These are phyloP conservation scores for Trypanosoma caninum DNA, from an alignment of 208 protist genomes.

Conservation along the genomic window DNA sequence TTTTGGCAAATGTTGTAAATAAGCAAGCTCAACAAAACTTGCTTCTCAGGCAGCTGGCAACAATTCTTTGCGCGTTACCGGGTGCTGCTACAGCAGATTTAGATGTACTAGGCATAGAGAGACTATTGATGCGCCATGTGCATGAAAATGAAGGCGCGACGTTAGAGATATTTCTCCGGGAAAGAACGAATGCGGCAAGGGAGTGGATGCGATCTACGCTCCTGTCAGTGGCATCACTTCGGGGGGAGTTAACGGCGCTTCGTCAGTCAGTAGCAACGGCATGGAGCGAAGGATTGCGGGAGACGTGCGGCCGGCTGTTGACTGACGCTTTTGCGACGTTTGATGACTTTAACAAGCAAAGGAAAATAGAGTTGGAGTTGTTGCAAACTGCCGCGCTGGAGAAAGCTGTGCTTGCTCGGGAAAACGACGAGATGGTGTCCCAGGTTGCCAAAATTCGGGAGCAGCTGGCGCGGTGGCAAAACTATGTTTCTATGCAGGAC, in stretches of 20 bases:
- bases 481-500: conserved; percentile 7
- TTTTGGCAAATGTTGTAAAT: conserved; percentile 4
- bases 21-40: conserved; percentile 14
- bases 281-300: conserved; percentile 74
- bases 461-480: conserved; percentile 6
- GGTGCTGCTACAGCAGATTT: background rate
- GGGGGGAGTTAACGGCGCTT: conserved; percentile 43
- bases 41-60: background rate
- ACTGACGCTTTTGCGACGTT: conserved; percentile 15
- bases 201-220: conserved; percentile 61
- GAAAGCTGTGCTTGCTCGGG: conserved; percentile 27
- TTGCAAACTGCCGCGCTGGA: conserved; percentile 39
- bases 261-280: conserved; percentile 58
- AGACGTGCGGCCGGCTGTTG: conserved; percentile 45
- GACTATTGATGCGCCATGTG: background rate
- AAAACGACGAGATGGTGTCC: conserved; percentile 26
- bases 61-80: conserved; percentile 6
- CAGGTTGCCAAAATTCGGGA: conserved; percentile 17
- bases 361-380: conserved; percentile 34
- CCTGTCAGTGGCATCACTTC: conserved; percentile 51
- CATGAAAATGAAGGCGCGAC: conserved; percentile 19
- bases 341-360: conserved; percentile 12
- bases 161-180: conserved; percentile 27
- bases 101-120: background rate
- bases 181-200: conserved; percentile 25